Percentiles rank a stretch among this genome's conserved stretches.
Evolutionary conservation across 768 basidiomycete genomes (phyloP).

Genomic region (Rhodotorula kratochvilovae): DNA sequence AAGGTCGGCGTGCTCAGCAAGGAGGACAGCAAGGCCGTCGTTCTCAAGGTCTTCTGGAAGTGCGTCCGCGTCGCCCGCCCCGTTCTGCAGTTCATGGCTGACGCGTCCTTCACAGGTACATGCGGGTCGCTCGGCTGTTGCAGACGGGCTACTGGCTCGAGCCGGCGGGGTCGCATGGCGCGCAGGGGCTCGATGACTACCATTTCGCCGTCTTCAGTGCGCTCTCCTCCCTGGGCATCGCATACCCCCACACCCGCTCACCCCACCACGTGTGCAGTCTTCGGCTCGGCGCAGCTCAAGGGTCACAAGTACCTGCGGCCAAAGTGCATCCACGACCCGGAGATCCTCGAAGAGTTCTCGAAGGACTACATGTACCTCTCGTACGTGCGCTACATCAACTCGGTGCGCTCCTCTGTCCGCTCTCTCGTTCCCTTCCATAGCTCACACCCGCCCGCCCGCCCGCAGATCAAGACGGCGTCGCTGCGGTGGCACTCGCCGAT

Average conservation of each 20-base stretch:
- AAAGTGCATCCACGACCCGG: slow-evolving; percentile 84
- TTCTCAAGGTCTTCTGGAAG: slow-evolving; percentile 82
- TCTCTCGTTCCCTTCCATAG: not conserved
- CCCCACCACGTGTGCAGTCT: slow-evolving; percentile 52
- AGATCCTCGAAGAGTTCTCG: slow-evolving; percentile 85
- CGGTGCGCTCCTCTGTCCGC: slow-evolving; percentile 52
- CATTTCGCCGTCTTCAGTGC: slow-evolving; percentile 73
- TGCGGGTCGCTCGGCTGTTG: slow-evolving; percentile 57
- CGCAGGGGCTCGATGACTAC: slow-evolving; percentile 84
- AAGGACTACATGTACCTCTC: slow-evolving; percentile 95
- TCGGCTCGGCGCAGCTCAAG: slow-evolving; percentile 71
- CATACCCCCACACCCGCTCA: not conserved
- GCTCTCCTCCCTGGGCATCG: not conserved
- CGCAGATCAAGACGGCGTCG: slow-evolving; percentile 87
- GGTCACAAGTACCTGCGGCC: slow-evolving; percentile 87
- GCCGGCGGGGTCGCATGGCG: slow-evolving; percentile 94
- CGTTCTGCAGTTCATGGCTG: not conserved
- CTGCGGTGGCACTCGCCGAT: slow-evolving; percentile 98
- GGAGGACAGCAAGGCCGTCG: slow-evolving; percentile 68
- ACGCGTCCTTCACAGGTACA: slow-evolving; percentile 44
- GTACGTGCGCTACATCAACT: slow-evolving; percentile 85
- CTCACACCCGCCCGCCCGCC: too few relatives aligned
- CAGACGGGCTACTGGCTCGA: slow-evolving; percentile 97
- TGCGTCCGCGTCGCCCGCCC: slow-evolving; percentile 64
- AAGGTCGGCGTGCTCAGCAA: slow-evolving; percentile 56